Evolutionary conservation across 2,329 filamentous ascomycete genomes (phyloP).

Genomic region (Penicillium italicum): DNA sequence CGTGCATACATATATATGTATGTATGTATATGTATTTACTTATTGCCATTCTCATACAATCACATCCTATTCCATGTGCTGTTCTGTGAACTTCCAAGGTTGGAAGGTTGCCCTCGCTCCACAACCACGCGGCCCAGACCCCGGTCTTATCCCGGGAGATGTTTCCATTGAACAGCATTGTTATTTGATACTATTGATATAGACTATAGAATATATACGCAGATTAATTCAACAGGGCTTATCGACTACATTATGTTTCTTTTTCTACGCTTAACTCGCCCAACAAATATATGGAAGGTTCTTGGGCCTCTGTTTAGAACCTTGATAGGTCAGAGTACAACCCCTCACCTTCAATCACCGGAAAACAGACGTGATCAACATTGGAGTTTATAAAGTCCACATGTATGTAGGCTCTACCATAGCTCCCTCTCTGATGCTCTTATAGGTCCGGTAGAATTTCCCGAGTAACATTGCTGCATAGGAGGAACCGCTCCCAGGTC

Average conservation of each 20-base stretch:
- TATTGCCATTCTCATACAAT: neutral
- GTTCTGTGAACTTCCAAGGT: neutral
- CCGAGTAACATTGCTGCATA: neutral
- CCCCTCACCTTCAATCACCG: neutral
- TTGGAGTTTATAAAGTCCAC: neutral
- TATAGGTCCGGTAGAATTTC: neutral
- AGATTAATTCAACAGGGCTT: neutral
- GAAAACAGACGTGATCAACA: neutral
- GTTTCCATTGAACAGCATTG: neutral
- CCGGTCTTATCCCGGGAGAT: constrained; percentile 3
- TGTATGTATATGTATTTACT: too few species aligned
- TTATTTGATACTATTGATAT: neutral
- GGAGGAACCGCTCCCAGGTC: neutral
- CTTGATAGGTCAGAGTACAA: constrained; percentile 1
- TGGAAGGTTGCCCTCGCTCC: constrained; percentile 3
- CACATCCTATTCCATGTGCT: neutral
- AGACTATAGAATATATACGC: neutral
- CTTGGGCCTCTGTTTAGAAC: neutral
- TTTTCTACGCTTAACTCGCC: neutral
- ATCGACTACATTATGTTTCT: neutral
- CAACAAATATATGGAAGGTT: neutral
- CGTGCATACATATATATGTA: too few species aligned
- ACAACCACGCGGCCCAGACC: constrained; percentile 10
- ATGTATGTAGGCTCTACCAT: neutral
- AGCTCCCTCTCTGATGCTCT: neutral